Percentiles rank a stretch among this genome's conserved stretches.
Evolutionary conservation across 345 rosid genomes (phyloP).

Genomic region (Brassica juncea): DNA sequence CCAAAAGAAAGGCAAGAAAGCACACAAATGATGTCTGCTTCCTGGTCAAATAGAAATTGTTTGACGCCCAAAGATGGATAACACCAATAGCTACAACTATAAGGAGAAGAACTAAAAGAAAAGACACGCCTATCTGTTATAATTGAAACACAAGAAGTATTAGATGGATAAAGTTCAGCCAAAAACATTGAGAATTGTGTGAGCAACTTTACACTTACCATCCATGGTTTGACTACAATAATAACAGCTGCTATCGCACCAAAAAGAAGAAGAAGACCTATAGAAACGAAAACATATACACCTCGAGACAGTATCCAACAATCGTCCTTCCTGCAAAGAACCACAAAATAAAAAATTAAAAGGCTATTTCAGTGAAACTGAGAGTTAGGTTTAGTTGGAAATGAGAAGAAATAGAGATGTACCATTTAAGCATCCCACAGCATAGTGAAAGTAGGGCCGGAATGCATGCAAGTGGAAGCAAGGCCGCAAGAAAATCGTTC

Average conservation of each 20-base stretch:
- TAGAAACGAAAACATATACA: slow-evolving; percentile 72
- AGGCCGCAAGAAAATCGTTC: slow-evolving; percentile 94
- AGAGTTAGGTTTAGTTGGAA: slow-evolving; percentile 18
- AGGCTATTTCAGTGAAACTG: slow-evolving; percentile 10
- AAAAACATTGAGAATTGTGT: slow-evolving; percentile 23
- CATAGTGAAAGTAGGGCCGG: slow-evolving; percentile 89
- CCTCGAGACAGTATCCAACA: slow-evolving; percentile 93
- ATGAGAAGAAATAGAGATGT: slow-evolving; percentile 35
- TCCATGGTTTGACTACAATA: slow-evolving; percentile 83
- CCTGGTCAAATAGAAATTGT: slow-evolving; percentile 97
- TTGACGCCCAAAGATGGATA: slow-evolving; percentile 97
- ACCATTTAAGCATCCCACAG: slow-evolving; percentile 97
- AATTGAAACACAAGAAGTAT: slow-evolving; percentile 39
- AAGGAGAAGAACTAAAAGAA: slow-evolving; percentile 84
- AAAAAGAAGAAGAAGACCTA: slow-evolving; percentile 93
- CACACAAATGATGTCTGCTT: slow-evolving; percentile 83
- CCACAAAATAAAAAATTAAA: slow-evolving; percentile 24
- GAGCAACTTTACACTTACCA: slow-evolving; percentile 55
- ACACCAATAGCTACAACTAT: slow-evolving; percentile 92
- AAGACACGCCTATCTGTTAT: slow-evolving; percentile 87
- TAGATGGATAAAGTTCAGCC: slow-evolving; percentile 27
- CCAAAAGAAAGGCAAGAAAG: slow-evolving; percentile 91
- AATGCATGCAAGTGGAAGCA: slow-evolving; percentile 92
- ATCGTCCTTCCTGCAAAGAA: slow-evolving; percentile 89
- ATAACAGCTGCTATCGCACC: slow-evolving; percentile 92